Conservation (phyloP, 768 basidiomycete genomes). For the Suillus clintonianus region DNA sequence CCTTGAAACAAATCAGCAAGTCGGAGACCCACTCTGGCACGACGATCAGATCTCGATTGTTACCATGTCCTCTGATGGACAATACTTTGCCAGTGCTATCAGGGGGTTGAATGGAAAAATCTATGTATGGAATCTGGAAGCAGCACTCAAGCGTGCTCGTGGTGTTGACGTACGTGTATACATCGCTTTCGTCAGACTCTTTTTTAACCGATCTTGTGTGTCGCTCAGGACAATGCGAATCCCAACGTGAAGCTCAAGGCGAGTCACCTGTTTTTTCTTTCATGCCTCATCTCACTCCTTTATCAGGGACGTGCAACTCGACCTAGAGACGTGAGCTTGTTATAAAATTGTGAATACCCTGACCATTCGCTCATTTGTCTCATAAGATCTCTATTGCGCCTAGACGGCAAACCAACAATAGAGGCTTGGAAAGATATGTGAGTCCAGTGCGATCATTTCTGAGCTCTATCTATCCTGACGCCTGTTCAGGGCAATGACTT, state of each 20-base stretch:
- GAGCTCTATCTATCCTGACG: neutral
- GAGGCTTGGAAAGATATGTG: neutral
- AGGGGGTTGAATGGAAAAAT: conserved; percentile 69
- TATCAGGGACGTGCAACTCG: too few relatives aligned
- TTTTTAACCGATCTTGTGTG: too few relatives aligned
- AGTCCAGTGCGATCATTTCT: neutral
- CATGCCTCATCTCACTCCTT: too few relatives aligned
- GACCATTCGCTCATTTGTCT: too few relatives aligned
- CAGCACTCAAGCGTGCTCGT: too few relatives aligned
- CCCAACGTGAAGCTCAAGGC: neutral
- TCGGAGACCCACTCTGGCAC: too few relatives aligned
- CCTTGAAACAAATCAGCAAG: too few relatives aligned
- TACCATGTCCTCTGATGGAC: conserved; percentile 79
- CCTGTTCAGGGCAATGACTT: neutral
- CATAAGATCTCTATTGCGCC: too few relatives aligned
- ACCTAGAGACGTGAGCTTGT: too few relatives aligned
- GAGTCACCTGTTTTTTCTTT: neutral
- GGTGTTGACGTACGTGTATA: too few relatives aligned
- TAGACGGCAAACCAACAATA: neutral
- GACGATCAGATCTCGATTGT: conserved; percentile 74
- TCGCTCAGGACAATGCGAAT: neutral
- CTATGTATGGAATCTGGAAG: conserved; percentile 77
- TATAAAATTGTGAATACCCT: too few relatives aligned
- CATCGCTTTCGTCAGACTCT: too few relatives aligned
- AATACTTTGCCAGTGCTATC: conserved; percentile 69